phyloP scores from a whole-genome alignment of 208 protist species.

The Trypanosoma theileri region DNA sequence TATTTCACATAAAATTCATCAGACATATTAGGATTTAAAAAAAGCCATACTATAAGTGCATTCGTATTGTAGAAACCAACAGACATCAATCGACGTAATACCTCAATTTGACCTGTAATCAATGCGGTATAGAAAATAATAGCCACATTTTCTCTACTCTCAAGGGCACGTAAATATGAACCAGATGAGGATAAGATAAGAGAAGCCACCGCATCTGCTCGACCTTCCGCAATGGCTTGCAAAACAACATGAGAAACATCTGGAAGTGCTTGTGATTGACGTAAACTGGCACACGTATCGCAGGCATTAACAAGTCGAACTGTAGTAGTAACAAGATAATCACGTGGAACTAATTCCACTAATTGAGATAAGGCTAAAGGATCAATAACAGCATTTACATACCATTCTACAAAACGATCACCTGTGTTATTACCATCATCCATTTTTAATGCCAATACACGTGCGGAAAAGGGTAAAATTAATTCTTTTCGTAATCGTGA shows the following conservation, averaged over 20 bases:
- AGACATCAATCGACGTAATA: constrained; percentile 47
- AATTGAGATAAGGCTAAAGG: constrained; percentile 78
- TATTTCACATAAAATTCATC: constrained; percentile 20
- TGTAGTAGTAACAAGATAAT: constrained; percentile 77
- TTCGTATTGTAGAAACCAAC: constrained; percentile 68
- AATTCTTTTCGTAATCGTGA: constrained; percentile 79
- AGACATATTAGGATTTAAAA: constrained; percentile 41
- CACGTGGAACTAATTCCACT: constrained; percentile 65
- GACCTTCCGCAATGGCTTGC: constrained; percentile 59
- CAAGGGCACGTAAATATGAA: constrained; percentile 56
- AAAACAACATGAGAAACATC: constrained; percentile 74
- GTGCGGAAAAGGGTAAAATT: constrained; percentile 74
- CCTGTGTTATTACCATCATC: constrained; percentile 43
- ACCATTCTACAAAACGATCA: constrained; percentile 83
- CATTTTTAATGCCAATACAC: constrained; percentile 63
- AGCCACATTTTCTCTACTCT: constrained; percentile 25
- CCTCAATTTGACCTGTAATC: constrained; percentile 62
- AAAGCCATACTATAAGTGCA: constrained; percentile 63
- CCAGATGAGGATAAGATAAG: constrained; percentile 60
- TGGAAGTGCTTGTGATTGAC: constrained; percentile 56
- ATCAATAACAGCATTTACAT: constrained; percentile 75
- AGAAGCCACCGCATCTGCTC: constrained; percentile 53
- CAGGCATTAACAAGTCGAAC: constrained; percentile 69
- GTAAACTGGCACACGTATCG: constrained; percentile 39
- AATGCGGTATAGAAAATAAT: constrained; percentile 70